Evolutionary conservation across 2,329 filamentous ascomycete species (phyloP).

Genomic region (Sporothrix globosa): DNA sequence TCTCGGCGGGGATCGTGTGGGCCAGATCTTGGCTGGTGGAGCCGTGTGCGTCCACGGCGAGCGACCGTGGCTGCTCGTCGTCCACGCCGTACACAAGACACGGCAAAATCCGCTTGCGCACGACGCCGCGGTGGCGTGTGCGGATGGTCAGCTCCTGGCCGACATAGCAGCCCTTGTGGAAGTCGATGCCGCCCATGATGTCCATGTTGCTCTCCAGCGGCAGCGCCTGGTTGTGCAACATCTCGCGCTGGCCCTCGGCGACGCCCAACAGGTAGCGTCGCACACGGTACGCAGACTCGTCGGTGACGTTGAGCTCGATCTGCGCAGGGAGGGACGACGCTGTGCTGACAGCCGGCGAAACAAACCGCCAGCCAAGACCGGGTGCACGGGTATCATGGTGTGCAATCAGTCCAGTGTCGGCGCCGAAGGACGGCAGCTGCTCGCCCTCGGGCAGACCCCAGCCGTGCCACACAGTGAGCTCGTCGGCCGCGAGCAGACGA

Average conservation of each 20-base stretch:
- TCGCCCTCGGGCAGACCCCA: conserved; percentile 61
- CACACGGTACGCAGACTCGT: conserved; percentile 68
- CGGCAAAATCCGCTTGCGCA: conserved; percentile 86
- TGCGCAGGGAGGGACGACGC: conserved; percentile 21
- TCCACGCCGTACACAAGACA: conserved; percentile 68
- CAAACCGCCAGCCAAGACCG: conserved; percentile 57
- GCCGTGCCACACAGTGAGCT: conserved; percentile 70
- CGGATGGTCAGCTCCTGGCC: conserved; percentile 96
- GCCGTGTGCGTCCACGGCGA: conserved; percentile 51
- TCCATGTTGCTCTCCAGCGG: conserved; percentile 92
- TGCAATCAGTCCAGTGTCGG: conserved; percentile 41
- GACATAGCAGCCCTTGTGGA: conserved; percentile 94
- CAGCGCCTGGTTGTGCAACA: conserved; percentile 69
- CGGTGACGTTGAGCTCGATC: conserved; percentile 29
- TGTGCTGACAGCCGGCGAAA: conserved; percentile 38
- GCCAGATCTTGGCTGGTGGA: conserved; percentile 43
- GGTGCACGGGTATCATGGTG: conserved; percentile 59
- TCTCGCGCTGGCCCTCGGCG: conserved; percentile 81
- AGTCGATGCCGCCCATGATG: conserved; percentile 82
- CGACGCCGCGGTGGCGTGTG: conserved; percentile 90
- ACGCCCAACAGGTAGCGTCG: conserved; percentile 80
- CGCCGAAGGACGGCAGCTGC: neutral
- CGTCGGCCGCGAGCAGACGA: conserved; percentile 64
- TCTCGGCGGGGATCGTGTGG: conserved; percentile 50
- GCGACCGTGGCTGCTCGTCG: conserved; percentile 42